Evolutionary conservation across 2,329 filamentous ascomycete genomes (phyloP).

Genomic region (Xylaria sp.): DNA sequence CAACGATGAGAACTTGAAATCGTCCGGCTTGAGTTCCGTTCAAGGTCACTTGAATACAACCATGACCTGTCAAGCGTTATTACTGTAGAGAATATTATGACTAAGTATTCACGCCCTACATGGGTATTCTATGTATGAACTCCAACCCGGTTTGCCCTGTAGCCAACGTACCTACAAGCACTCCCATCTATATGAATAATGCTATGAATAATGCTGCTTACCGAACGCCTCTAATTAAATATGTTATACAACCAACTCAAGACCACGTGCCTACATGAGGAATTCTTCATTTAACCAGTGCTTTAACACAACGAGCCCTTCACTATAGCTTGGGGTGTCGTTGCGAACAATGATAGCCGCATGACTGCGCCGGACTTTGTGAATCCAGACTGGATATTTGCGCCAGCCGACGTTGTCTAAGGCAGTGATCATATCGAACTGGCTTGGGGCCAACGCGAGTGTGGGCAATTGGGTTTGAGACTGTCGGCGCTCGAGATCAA

Average conservation of each 20-base stretch:
- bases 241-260: neutral
- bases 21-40: neutral
- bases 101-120: neutral
- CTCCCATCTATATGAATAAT: neutral
- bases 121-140: neutral
- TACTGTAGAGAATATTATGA: too few relatives aligned
- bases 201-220: neutral
- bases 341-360: conserved; percentile 88
- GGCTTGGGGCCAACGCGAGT: conserved; percentile 79
- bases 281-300: conserved; percentile 88
- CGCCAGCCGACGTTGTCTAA: conserved; percentile 74
- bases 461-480: conserved; percentile 66
- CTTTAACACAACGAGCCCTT: conserved; percentile 79
- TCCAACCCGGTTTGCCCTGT: neutral
- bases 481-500: conserved; percentile 54
- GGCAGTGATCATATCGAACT: conserved; percentile 85
- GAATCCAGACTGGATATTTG: conserved; percentile 78
- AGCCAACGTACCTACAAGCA: neutral
- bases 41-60: neutral
- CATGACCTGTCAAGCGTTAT: neutral
- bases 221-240: conserved; percentile 6
- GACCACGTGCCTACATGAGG: conserved; percentile 61
- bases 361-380: conserved; percentile 82
- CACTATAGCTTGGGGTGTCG: conserved; percentile 73
- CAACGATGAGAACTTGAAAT: neutral